Evolutionary conservation across 2,329 filamentous ascomycete genomes (phyloP), one percentile per base, ranked within the genome.

Genomic region (Ophiostoma sp.): DNA sequence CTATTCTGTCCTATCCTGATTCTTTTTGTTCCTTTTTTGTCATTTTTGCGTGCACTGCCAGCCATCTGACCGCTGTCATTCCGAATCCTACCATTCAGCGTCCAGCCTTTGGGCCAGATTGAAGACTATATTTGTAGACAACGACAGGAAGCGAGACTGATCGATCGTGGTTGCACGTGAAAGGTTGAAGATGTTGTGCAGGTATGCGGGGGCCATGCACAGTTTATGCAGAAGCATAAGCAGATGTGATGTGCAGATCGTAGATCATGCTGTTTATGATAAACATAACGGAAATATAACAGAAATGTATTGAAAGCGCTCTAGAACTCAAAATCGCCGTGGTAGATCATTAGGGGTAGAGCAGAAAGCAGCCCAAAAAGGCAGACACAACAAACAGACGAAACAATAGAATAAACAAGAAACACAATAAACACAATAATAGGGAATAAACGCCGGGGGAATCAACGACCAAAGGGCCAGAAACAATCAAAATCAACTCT

Each of bases 371-470:
- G 27, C 27, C 27, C 27, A 47, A 14, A 47, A 16, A 18, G 18
- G 18, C 9, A 11, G 42, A 6, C 47, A 52, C 18, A 52, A 2
- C 9, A 16, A 52, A 12, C 2, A 18, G 12, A 55, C 18, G 47
- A 52, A 1, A 18, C n/a, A 52, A n/a, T 18, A 52, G 4, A 16
- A 52, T 3, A 8, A 42, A 11, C 16, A 44, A 1, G 1, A 27
- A 27, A 27, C 27, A 27, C 27, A 27, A 27, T 27, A 27, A 27
- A 27, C 27, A 27, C 27, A 27, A 27, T 27, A 27, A 27, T 27
- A 27, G 27, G 27, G 27, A 27, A 27, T 27, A 63, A 63, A 63
- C 60, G 40, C 60, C 16, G 16, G 60, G 60, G 60, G 60, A 63
- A 63, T 63, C 60, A 42, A 42, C 60, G 12, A 4, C 4, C 58